Conservation (phyloP, 345 rosid genomes). For the Dipteronia dyeriana region DNA sequence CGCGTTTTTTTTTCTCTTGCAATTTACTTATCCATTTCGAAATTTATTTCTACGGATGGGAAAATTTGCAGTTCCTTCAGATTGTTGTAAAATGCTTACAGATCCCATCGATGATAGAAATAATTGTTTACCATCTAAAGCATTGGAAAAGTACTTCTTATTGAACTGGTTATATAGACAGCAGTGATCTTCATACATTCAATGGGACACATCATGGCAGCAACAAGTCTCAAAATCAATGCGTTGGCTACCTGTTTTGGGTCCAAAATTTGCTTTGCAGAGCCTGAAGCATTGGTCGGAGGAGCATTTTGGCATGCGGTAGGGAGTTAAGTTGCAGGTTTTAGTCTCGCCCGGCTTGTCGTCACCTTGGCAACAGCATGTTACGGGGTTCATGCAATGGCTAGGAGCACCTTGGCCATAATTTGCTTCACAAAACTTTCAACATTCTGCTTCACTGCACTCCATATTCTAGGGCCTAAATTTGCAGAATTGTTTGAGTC, state of each 20-base stretch:
- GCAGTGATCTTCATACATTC: no score
- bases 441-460: neutral
- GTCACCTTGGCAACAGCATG: conserved; percentile 7
- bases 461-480: neutral
- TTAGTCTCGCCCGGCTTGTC: neutral
- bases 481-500: neutral
- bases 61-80: neutral
- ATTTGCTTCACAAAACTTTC: neutral
- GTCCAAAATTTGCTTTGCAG: neutral
- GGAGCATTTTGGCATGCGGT: neutral
- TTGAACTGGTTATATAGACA: no score
- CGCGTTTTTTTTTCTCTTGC: neutral
- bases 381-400: neutral
- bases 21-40: no score
- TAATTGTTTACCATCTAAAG: neutral
- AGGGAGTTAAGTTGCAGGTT: neutral
- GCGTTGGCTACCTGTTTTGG: neutral
- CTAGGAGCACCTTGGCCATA: neutral
- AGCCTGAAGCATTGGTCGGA: neutral
- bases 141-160: neutral
- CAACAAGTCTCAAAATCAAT: neutral
- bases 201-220: neutral
- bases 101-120: no score
- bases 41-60: no score
- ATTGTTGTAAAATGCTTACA: neutral